Base-by-base conservation (phyloP, 345 rosid species). In the Citrus australasica region DNA sequence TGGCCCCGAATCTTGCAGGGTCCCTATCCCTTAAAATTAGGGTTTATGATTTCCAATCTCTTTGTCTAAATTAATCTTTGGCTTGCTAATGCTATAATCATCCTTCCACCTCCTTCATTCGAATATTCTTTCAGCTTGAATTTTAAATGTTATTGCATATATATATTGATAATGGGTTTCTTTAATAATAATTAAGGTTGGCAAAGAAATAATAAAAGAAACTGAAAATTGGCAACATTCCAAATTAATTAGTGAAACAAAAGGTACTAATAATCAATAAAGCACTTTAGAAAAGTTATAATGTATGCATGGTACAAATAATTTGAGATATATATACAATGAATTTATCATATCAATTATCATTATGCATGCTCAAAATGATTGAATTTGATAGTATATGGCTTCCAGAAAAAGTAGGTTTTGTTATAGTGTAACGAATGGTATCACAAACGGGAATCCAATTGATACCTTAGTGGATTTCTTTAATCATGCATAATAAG, bases 41-140 rank as follows among this genome's bases (percentile, higher is more conserved):
- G 77, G 73, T 67, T 77, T 76, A 35, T 56, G 75, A 66, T 46
- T 79, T 58, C 42, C 60, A 53, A 53, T 69, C 67, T 61, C 75
- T 33, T 75, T 30, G 3, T 59, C 27, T 74, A 79, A 74, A 40
- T 76, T 62, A 78, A 48, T 80, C 58, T 77, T 67, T 13, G 75
- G 27, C 63, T 82, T 84, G 80, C 82, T 77, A 81, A 83, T 78
- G 84, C 85, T 80, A 51, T 51, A 80, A 85, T 78, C 86, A 85
- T 87, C 84, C 75, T 69, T 78, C 88, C 86, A 82, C 89, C 81
- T 74, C 67, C 81, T 67, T 65, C 7, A 66, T 79, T 79, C 70
- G 10, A 83, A 76, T 53, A 79, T 32, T 5, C 8, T 11, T 80
- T 35, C 38, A 32, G n/a, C 35, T 59, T 10, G 11, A 40, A 58